phyloP scores from a whole-genome alignment of 2,329 filamentous ascomycete genomes.

The Xylaria multiplex region DNA sequence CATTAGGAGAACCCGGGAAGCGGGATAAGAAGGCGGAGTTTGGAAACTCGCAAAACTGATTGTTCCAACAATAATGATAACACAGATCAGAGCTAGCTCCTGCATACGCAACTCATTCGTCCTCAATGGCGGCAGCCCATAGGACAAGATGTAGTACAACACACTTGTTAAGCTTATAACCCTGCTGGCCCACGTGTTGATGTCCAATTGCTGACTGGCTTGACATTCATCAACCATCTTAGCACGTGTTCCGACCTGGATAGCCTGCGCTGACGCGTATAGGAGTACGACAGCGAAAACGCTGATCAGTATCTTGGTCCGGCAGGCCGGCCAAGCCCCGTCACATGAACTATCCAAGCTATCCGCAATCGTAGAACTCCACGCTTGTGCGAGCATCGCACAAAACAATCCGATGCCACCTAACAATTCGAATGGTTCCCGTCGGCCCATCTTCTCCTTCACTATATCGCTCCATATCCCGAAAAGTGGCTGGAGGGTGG shows the following conservation, averaged over 20 bases:
- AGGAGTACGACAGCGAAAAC: slow-evolving; percentile 17
- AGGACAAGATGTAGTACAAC: slow-evolving; percentile 22
- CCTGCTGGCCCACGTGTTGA: slow-evolving; percentile 18
- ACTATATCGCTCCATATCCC: slow-evolving; percentile 15
- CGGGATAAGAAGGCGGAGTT: neutral
- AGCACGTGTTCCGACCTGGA: slow-evolving; percentile 13
- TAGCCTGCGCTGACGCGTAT: slow-evolving; percentile 19
- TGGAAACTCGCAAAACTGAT: slow-evolving; percentile 2
- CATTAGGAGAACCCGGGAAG: neutral
- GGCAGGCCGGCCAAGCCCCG: slow-evolving; percentile 12
- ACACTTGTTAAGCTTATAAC: slow-evolving; percentile 23
- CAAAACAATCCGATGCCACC: slow-evolving; percentile 6
- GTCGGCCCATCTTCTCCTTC: neutral
- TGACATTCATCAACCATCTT: slow-evolving; percentile 22
- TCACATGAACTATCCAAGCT: slow-evolving; percentile 1
- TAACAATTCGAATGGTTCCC: neutral
- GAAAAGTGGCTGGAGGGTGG: slow-evolving; percentile 16
- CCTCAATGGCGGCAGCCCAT: slow-evolving; percentile 8
- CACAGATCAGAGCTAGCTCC: slow-evolving; percentile 22
- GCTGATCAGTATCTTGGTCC: slow-evolving; percentile 6
- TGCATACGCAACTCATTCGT: slow-evolving; percentile 23
- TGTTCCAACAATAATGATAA: slow-evolving; percentile 14
- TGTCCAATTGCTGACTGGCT: slow-evolving; percentile 9
- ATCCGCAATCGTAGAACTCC: slow-evolving; percentile 7
- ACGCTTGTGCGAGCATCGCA: slow-evolving; percentile 5